Evolutionary conservation across 352 stramenopile genomes (phyloP).

Genomic region (Poterioochromonas sp.): DNA sequence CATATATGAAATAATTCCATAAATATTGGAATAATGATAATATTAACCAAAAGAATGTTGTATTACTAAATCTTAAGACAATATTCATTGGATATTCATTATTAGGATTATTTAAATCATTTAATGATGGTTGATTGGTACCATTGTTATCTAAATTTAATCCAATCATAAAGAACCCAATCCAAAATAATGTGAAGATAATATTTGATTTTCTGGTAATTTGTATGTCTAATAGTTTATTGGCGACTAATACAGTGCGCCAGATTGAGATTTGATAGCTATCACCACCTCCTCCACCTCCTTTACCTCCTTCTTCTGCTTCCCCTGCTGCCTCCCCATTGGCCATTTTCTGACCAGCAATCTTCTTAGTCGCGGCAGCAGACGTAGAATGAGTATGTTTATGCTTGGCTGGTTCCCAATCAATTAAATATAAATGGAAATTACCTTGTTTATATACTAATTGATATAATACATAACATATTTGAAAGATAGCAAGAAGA

Average conservation of each 20-base stretch:
- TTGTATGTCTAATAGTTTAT: conserved; percentile 84
- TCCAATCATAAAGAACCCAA: conserved; percentile 75
- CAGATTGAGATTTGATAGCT: conserved; percentile 70
- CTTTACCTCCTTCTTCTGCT: conserved; percentile 16
- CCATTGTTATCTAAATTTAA: conserved; percentile 52
- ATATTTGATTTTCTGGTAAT: conserved; percentile 64
- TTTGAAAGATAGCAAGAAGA: conserved; percentile 66
- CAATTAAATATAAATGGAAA: conserved; percentile 75
- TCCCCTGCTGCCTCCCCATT: neutral
- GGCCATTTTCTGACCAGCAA: neutral
- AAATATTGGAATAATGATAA: conserved; percentile 62
- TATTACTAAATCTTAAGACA: conserved; percentile 75
- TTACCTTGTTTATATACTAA: conserved; percentile 65
- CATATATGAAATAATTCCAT: conserved; percentile 75
- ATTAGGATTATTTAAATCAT: conserved; percentile 43
- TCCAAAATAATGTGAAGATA: conserved; percentile 61
- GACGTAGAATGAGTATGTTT: conserved; percentile 48
- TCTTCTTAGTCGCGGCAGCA: neutral
- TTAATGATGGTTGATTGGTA: conserved; percentile 49
- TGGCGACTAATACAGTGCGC: conserved; percentile 80
- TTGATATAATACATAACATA: conserved; percentile 54
- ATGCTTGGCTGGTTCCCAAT: conserved; percentile 63
- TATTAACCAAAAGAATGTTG: conserved; percentile 67
- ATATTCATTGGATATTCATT: conserved; percentile 70
- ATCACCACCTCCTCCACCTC: conserved; percentile 30